phyloP scores from a whole-genome alignment of 345 rosid genomes.

The Noccaea bulbosa region DNA sequence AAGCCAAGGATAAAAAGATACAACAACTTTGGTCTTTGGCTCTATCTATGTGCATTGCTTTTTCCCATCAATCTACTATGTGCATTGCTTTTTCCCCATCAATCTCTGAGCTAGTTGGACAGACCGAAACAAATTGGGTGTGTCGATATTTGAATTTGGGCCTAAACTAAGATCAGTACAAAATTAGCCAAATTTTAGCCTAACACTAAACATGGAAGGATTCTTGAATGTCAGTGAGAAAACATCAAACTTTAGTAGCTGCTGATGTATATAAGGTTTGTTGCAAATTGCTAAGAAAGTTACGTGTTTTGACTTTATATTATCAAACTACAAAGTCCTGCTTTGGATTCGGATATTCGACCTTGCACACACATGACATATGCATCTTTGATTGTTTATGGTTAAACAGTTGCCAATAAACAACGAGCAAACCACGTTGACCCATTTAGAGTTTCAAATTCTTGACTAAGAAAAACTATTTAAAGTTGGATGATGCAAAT shows the following conservation, averaged over 20 bases:
- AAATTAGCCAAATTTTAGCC: too few relatives aligned
- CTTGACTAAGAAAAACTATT: conserved; percentile 14
- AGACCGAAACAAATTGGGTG: conserved; percentile 17
- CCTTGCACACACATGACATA: conserved; percentile 10
- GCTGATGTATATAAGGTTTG: conserved; percentile 9
- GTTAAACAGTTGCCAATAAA: conserved; percentile 20
- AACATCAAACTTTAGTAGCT: conserved; percentile 15
- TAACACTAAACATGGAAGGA: conserved; percentile 1
- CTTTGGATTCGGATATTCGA: conserved; percentile 40
- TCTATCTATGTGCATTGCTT: conserved; percentile 14
- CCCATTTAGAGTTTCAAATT: conserved; percentile 16
- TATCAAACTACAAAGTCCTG: conserved; percentile 17
- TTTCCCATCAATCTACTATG: background rate
- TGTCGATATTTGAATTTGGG: conserved; percentile 1
- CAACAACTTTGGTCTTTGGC: conserved; percentile 14
- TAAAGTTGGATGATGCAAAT: conserved; percentile 25
- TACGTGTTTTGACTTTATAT: conserved; percentile 37
- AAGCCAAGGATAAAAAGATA: conserved; percentile 24
- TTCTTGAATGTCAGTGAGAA: conserved; percentile 21
- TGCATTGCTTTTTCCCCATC: conserved; percentile 8
- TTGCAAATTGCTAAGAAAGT: conserved; percentile 12
- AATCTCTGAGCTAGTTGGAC: background rate
- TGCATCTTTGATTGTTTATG: conserved; percentile 22
- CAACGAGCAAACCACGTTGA: conserved; percentile 34
- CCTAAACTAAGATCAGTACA: too few relatives aligned